Conservation (phyloP, 352 stramenopile species). For the Globisporangium spiculum region DNA sequence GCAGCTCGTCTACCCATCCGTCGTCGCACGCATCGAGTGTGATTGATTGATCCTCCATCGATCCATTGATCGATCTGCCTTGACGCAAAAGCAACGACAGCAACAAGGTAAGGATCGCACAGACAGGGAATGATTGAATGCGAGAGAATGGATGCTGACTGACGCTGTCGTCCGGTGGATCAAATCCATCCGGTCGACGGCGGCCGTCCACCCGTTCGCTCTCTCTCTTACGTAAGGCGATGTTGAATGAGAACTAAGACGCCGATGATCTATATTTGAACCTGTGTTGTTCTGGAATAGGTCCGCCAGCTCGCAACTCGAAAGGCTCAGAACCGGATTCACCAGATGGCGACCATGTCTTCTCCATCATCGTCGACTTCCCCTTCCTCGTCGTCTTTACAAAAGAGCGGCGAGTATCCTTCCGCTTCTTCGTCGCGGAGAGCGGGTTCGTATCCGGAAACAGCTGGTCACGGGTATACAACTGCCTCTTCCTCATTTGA, state of each 20-base stretch:
- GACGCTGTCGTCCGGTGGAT: conserved; percentile 9
- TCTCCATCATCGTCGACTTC: conserved; percentile 12
- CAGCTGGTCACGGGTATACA: conserved; percentile 17
- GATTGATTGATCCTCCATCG: conserved; percentile 19
- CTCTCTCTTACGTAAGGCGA: neutral
- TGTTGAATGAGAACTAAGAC: neutral
- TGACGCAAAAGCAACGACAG: neutral
- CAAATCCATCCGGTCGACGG: conserved; percentile 14
- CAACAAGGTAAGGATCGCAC: conserved; percentile 2
- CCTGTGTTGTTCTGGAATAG: conserved; percentile 8
- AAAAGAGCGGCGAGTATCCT: conserved; percentile 9
- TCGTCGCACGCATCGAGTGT: conserved; percentile 10
- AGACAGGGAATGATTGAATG: neutral
- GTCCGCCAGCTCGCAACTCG: neutral
- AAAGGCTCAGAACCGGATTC: conserved; percentile 21
- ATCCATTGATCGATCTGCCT: conserved; percentile 22
- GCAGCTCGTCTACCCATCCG: conserved; percentile 2
- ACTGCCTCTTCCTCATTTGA: conserved; percentile 21
- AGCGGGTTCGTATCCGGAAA: conserved; percentile 22
- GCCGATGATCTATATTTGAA: conserved; percentile 7
- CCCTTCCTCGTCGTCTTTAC: conserved; percentile 9
- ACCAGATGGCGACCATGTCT: conserved; percentile 20
- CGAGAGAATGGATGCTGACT: conserved; percentile 3
- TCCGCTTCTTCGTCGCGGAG: conserved; percentile 2
- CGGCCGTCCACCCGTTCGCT: neutral